Conservation (phyloP, 2,329 filamentous ascomycete genomes). For the Talaromyces sp. region DNA sequence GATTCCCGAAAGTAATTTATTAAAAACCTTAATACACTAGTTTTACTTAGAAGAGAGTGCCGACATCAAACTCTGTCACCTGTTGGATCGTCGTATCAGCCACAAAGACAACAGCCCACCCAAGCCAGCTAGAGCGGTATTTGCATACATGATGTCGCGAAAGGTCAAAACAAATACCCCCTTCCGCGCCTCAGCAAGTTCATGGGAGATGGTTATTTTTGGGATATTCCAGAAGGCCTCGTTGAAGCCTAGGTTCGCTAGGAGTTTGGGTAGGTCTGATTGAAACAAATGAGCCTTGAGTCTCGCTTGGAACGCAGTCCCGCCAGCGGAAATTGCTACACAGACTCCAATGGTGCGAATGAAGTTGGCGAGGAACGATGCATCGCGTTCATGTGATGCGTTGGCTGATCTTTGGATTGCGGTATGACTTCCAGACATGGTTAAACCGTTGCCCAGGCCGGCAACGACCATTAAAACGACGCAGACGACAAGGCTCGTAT, state of each 20-base stretch:
- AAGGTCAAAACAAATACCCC: constrained; percentile 4
- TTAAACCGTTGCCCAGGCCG: constrained; percentile 8
- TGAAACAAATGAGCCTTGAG: not conserved
- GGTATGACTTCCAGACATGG: constrained; percentile 5
- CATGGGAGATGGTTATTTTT: not conserved
- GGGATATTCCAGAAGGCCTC: not conserved
- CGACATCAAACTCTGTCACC: not conserved
- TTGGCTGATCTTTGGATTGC: not conserved
- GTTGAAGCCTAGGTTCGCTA: not conserved
- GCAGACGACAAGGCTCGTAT: not conserved
- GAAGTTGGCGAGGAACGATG: constrained; percentile 4
- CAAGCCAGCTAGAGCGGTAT: constrained; percentile 4
- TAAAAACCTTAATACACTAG: not conserved
- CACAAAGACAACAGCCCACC: constrained; percentile 6
- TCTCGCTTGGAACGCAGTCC: constrained; percentile 1
- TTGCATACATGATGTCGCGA: constrained; percentile 3
- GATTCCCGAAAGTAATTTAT: not conserved
- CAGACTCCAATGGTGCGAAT: constrained; percentile 7
- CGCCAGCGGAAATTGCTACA: constrained; percentile 2
- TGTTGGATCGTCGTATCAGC: not conserved
- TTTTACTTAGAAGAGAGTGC: not conserved
- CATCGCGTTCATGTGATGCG: not conserved
- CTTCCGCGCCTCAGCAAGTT: not conserved
- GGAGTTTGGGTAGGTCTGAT: not conserved
- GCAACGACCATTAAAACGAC: constrained; percentile 1